Conservation (phyloP, 441 rosid species). For the Manihot esculenta region DNA sequence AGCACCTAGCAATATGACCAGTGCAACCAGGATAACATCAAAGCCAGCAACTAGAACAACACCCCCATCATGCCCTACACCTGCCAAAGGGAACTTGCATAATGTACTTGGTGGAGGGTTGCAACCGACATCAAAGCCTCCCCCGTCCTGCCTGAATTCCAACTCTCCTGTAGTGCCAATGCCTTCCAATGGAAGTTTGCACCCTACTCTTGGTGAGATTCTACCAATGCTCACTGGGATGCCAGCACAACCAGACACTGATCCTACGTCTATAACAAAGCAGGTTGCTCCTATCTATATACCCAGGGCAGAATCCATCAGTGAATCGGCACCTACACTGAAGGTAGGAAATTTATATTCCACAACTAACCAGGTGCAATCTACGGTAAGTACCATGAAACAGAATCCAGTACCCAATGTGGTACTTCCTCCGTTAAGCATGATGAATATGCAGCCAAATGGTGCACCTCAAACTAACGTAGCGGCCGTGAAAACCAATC, state of each 20-base stretch:
- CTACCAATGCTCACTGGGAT: constrained; percentile 22
- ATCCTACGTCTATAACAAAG: constrained; percentile 18
- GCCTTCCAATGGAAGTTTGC: constrained; percentile 15
- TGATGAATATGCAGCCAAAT: constrained; percentile 6
- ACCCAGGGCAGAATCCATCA: neutral
- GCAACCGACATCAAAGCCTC: constrained; percentile 22
- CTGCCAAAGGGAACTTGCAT: constrained; percentile 11
- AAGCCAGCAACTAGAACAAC: neutral
- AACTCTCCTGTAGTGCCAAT: neutral
- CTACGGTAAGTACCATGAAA: constrained; percentile 1
- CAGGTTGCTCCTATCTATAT: constrained; percentile 22
- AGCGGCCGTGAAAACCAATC: constrained; percentile 14
- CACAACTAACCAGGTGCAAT: constrained; percentile 20
- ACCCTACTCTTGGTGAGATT: constrained; percentile 13
- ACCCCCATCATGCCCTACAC: neutral
- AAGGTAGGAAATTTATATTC: constrained; percentile 13
- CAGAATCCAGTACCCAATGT: neutral
- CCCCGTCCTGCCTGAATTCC: constrained; percentile 19
- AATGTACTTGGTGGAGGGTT: constrained; percentile 6
- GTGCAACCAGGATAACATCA: constrained; percentile 11
- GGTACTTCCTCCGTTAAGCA: constrained; percentile 11
- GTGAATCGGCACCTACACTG: neutral
- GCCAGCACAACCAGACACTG: constrained; percentile 19
- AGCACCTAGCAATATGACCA: constrained; percentile 6
- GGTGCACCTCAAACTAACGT: constrained; percentile 16